Conservation (phyloP, 805 yeast genomes). For the Wickerhamiella sergipiensis region DNA sequence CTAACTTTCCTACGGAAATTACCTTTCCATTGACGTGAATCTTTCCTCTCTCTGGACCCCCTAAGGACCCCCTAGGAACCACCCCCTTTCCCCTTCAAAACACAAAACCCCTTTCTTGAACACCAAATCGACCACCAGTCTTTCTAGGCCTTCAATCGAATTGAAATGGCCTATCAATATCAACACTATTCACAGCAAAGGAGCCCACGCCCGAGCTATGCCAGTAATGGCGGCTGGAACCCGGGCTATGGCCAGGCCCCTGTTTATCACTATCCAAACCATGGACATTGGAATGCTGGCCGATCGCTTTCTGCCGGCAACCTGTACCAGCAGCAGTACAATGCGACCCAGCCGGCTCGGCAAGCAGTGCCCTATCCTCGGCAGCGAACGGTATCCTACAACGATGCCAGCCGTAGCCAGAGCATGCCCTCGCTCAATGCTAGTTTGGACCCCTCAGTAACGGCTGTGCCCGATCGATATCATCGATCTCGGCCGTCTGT, state of each 20-base stretch:
- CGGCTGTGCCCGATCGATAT: slow-evolving; percentile 8
- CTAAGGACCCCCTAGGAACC: background rate
- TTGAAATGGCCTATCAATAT: background rate
- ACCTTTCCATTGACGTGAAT: background rate
- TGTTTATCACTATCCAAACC: background rate
- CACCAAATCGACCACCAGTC: too few relatives aligned
- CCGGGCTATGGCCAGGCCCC: background rate
- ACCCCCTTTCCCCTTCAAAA: background rate
- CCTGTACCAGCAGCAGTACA: background rate
- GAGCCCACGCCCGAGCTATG: background rate
- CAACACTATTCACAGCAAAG: background rate
- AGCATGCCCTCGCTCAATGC: background rate
- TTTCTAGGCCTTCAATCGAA: too few relatives aligned
- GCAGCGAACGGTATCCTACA: background rate
- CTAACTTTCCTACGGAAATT: background rate
- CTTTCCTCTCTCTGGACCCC: background rate
- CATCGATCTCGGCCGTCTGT: slow-evolving; percentile 7
- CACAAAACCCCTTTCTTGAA: background rate
- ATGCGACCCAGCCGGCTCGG: background rate
- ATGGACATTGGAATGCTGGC: background rate
- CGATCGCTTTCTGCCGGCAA: background rate
- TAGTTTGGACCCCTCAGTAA: background rate
- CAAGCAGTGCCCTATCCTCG: background rate
- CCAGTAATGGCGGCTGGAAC: background rate
- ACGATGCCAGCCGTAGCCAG: background rate